Evolutionary conservation across 345 rosid species (phyloP), one percentile per base, ranked within the genome.

Genomic region (Syzygium aqueum): DNA sequence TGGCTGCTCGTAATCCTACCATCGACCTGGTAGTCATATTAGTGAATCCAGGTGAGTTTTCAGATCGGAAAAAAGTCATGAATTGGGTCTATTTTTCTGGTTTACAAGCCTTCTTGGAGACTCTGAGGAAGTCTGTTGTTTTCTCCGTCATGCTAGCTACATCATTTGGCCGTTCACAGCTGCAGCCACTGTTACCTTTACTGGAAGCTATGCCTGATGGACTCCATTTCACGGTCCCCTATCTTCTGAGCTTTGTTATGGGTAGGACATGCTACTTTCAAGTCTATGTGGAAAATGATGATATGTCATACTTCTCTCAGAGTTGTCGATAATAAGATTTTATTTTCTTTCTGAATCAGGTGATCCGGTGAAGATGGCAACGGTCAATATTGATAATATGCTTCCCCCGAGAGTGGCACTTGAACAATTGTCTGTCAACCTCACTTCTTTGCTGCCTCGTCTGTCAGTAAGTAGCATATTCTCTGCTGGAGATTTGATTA

Each of bases 361-460:
- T 61, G 93, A 96, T 87, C 99, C 98, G 13, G 5, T 94, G 87
- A 95, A 96, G 92, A 92, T 97, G 94, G 96, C 98, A 87, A 89
- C 89, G 87, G 93, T 92, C 88, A 92, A 90, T 91, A 87, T 96
- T 59, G 91, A 92, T 56, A 84, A 80, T 63, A 93, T 85, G 90
- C 95, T 96, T 91, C 95, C 97, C 86, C 90, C 86, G 1, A 86
- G 89, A 46, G 23, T 88, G 89, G 92, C 88, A 89, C 54, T 93
- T 82, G 91, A 94, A 25, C 89, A 90, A 88, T 86, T 97, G 80
- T 93, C 93, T 86, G 87, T 88, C 54, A 96, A 92, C 87, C 97
- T 95, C 89, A 91, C 88, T 87, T 88, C 94, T 88, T 88, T 95
- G 92, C 92, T 96, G 61, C 95, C 96, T 59, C 92, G 52, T 87